phyloP scores from a whole-genome alignment of 345 rosid genomes.

The Euphorbia lathyris region DNA sequence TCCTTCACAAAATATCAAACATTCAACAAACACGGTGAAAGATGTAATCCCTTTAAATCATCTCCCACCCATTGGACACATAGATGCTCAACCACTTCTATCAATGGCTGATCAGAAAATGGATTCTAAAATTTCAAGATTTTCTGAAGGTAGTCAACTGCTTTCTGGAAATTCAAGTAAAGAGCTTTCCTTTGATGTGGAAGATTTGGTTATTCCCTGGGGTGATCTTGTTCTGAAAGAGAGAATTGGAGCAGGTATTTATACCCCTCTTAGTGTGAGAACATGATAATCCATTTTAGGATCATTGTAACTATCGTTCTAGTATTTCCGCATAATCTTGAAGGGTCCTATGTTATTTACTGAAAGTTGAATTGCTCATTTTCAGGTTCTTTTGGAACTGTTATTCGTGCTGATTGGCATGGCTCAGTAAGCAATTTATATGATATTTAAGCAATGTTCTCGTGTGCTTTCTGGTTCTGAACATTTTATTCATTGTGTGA shows the following conservation, averaged over 20 bases:
- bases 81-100: constrained; percentile 30
- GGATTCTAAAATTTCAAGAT: constrained; percentile 40
- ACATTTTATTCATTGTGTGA: not conserved
- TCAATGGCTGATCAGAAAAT: constrained; percentile 29
- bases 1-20: constrained; percentile 45
- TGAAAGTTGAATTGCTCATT: constrained; percentile 29
- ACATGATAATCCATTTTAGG: not conserved
- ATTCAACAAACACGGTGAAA: constrained; percentile 37
- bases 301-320: not conserved
- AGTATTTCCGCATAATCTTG: not conserved
- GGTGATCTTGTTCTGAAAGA: constrained; percentile 81
- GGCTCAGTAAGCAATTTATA: constrained; percentile 76
- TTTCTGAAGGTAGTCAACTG: constrained; percentile 36
- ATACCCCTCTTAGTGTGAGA: constrained; percentile 3
- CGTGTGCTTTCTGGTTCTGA: not conserved
- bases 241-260: constrained; percentile 95
- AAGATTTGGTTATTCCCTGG: constrained; percentile 92
- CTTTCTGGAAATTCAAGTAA: constrained; percentile 41
- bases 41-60: constrained; percentile 40
- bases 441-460: not conserved
- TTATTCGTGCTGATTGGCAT: constrained; percentile 99
- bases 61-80: constrained; percentile 39
- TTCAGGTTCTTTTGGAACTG: constrained; percentile 99
- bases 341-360: constrained; percentile 19
- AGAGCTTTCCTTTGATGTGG: constrained; percentile 67